Base-by-base conservation (phyloP, 2,329 filamentous ascomycete genomes). In the Trichoderma breve region DNA sequence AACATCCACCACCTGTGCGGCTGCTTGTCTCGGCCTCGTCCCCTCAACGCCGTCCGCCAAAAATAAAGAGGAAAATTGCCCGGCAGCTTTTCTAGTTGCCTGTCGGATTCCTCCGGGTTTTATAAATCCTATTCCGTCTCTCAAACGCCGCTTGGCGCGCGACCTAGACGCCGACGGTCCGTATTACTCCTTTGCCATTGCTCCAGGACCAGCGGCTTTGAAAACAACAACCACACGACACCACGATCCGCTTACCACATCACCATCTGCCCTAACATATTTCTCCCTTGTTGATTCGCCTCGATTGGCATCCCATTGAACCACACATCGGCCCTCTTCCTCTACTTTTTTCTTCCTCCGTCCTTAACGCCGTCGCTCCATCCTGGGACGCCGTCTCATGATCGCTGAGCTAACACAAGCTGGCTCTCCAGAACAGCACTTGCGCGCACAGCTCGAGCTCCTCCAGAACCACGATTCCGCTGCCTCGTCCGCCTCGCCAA, bases 401-500 rank as follows among this genome's bases (percentile, higher is more conserved):
- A 47, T 18, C 30, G 57, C 53, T 53, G 21, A 24, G 55, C 71
- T 73, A 34, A 73, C 71, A 63, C 43, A 26, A 32, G 28, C 68
- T 66, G 15, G 12, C 73, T 67, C 71, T 71, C 71, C 75, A 83
- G 81, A 83, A 78, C 81, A 83, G 77, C 82, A 83, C 72, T 75
- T 84, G 76, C 81, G 80, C 77, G 82, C 81, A 76, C 82, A 84
- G 77, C 81, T 84, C 76, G 82, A 84, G 78, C 80, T 84, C 73
- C 75, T 84, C 61, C 82, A 83, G 76, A 81, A 79, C 71, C 82
- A 82, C 81, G 80, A 81, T 76, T 75, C 75, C 75, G 77, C 79
- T 70, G 74, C 79, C 55, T 76, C 81, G n/a, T 77, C 78, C 58
- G 76, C 78, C 61, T 72, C 80, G 53, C 74, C 76, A 26, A 74